Conservation (phyloP, 2,329 filamentous ascomycete species). For the Hansfordia pulvinata region DNA sequence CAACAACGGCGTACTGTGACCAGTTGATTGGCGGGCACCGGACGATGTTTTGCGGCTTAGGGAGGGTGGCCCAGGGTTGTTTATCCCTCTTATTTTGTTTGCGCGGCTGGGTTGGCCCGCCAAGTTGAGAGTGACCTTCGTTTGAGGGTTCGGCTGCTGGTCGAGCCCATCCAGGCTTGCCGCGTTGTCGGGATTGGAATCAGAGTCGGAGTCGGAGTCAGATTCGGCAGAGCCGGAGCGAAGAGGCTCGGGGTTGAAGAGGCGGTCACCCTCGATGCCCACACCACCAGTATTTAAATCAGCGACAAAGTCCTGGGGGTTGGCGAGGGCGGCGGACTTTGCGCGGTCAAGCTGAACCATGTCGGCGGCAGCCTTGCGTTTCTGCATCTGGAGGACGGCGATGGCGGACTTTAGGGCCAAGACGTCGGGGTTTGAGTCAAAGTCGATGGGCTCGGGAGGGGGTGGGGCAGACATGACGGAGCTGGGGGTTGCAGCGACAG, state of each 20-base stretch:
- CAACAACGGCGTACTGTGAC: conserved; percentile 86
- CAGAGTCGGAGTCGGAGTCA: no score
- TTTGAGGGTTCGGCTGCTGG: no score
- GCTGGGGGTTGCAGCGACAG: conserved; percentile 5
- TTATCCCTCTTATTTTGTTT: conserved; percentile 6
- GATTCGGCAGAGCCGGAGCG: no score
- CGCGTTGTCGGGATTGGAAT: no score
- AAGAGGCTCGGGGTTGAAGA: no score
- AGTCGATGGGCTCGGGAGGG: conserved; percentile 37
- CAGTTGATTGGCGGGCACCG: conserved; percentile 87
- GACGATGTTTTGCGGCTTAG: conserved; percentile 67
- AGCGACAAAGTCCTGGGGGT: conserved; percentile 58
- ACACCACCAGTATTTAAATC: conserved; percentile 54
- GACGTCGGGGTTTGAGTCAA: conserved; percentile 65
- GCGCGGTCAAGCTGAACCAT: conserved; percentile 55
- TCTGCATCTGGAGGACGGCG: conserved; percentile 76
- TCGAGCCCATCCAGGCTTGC: no score
- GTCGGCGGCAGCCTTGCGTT: conserved; percentile 62
- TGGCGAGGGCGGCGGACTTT: conserved; percentile 54
- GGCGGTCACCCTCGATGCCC: conserved; percentile 21
- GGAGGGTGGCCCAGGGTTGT: conserved; percentile 53
- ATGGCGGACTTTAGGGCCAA: conserved; percentile 79
- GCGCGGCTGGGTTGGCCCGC: conserved; percentile 2
- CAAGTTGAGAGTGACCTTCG: conserved; percentile 1
- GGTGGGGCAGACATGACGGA: no score